These are phyloP conservation scores for Beauveria medogensis DNA, from an alignment of 2,329 filamentous ascomycete genomes.

Conservation along the genomic window DNA sequence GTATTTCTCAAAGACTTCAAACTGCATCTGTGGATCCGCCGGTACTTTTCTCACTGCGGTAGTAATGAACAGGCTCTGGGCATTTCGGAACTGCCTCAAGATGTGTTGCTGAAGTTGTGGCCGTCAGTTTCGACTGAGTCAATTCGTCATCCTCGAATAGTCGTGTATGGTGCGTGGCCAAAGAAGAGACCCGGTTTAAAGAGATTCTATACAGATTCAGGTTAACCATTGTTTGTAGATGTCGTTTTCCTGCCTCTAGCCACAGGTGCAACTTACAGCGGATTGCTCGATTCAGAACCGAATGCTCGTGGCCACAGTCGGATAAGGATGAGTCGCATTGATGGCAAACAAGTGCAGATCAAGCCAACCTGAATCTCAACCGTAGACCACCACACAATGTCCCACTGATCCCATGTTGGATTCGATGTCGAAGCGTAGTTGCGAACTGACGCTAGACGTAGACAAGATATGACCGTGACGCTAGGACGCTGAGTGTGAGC, in stretches of 20 bases:
- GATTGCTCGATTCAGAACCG: background rate
- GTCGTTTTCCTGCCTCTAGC: no score
- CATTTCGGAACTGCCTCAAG: no score
- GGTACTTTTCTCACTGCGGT: no score
- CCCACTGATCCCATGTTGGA: constrained; percentile 22
- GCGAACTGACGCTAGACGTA: constrained; percentile 22
- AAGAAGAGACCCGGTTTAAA: background rate
- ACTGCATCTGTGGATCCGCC: no score
- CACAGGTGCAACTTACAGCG: background rate
- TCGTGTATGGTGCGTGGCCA: background rate
- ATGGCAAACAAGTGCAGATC: constrained; percentile 26
- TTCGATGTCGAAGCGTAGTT: constrained; percentile 21
- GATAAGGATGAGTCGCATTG: constrained; percentile 20
- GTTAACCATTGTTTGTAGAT: background rate
- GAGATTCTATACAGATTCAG: background rate
- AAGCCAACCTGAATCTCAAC: constrained; percentile 26
- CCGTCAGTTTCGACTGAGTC: background rate
- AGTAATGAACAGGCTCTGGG: no score
- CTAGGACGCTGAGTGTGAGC: constrained; percentile 10
- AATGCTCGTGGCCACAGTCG: constrained; percentile 2
- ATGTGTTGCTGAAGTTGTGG: no score
- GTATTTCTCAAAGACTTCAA: no score
- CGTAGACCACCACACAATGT: constrained; percentile 22
- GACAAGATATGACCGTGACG: constrained; percentile 24
- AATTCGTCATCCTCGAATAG: background rate